Conservation (phyloP, 106 monocot genomes). For the Acorus calamus region DNA sequence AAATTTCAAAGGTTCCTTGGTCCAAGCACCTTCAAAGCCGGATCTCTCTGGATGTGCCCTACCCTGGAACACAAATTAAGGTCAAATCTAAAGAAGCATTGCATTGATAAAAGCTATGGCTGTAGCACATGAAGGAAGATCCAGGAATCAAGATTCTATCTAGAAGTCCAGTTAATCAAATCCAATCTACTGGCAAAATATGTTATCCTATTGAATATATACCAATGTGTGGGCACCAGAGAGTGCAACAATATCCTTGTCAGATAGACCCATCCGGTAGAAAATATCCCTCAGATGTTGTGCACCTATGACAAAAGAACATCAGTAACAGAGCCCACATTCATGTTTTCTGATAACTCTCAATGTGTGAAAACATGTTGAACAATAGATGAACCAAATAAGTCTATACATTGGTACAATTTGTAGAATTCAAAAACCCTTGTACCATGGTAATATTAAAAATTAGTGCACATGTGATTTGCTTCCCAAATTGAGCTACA, state of each 20-base stretch:
- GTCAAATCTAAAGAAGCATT: no score
- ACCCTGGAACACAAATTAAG: slow-evolving; percentile 31
- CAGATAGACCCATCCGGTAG: slow-evolving; percentile 67
- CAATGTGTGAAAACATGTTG: no score
- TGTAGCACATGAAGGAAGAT: no score
- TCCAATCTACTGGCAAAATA: background rate
- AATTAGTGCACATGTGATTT: no score
- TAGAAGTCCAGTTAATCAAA: background rate
- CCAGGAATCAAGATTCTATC: no score
- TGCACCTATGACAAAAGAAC: slow-evolving; percentile 25
- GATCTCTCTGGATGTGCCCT: slow-evolving; percentile 90
- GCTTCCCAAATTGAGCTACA: no score
- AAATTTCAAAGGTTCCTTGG: slow-evolving; percentile 84
- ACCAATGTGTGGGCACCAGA: slow-evolving; percentile 78
- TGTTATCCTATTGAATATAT: slow-evolving; percentile 1
- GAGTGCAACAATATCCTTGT: slow-evolving; percentile 73
- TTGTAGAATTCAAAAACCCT: no score
- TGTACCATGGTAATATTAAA: no score
- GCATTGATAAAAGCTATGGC: no score
- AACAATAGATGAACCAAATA: no score
- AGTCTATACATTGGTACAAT: no score
- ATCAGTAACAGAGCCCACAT: background rate
- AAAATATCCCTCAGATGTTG: slow-evolving; percentile 55
- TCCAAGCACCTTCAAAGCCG: slow-evolving; percentile 97
- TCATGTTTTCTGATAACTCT: background rate